Evolutionary conservation across 805 yeast species (phyloP), one percentile per base, ranked within the genome.

Genomic region (Myxozyma melibiosi): DNA sequence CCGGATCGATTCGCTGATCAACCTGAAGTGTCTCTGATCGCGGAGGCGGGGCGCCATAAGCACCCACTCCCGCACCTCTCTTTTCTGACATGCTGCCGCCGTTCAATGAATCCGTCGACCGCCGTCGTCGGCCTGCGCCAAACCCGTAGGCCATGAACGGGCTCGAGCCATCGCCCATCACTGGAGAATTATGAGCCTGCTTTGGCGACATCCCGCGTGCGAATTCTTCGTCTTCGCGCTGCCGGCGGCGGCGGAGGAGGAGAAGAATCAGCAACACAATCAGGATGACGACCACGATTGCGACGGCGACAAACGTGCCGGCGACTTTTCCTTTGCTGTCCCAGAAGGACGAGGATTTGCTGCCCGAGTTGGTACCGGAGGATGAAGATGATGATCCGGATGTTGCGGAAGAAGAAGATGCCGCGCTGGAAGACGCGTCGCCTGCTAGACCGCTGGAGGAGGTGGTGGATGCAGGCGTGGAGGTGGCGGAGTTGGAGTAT

Each of bases 261-360:
- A 80, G 73, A 66, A 78, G 79, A 11, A 81, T 39, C 1, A 85
- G 58, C 0, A 76, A 73, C 0, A 73, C 64, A 0, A 85, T 47
- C 0, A 84, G 46, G 1, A 77, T 77, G 0, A 81, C 65, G 0
- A 73, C 80, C 0, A 84, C 84, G 1, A 89, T 65, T 0, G 91
- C 96, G 16, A 89, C 94, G 0, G 81, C 90, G 1, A 86, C 82
- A 71, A 89, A 89, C 0, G 90, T 86, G 2, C 95, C 96, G 0
- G 91, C 95, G 1, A 89, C 94, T 68, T 85, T 86, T 0, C 92
- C 95, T 44, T 81, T 81, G 45, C 82, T 74, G 55, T 78, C 76
- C 77, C 86, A 89, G 67, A 85, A 89, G 2, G 84, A 74, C 18
- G 66, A 67, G 8, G 59, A 7, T 1, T 43, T 7, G 13, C 55